Evolutionary conservation across 257 asterid genomes (phyloP), one percentile per base, ranked within the genome.

Genomic region (Fraxinus americana): DNA sequence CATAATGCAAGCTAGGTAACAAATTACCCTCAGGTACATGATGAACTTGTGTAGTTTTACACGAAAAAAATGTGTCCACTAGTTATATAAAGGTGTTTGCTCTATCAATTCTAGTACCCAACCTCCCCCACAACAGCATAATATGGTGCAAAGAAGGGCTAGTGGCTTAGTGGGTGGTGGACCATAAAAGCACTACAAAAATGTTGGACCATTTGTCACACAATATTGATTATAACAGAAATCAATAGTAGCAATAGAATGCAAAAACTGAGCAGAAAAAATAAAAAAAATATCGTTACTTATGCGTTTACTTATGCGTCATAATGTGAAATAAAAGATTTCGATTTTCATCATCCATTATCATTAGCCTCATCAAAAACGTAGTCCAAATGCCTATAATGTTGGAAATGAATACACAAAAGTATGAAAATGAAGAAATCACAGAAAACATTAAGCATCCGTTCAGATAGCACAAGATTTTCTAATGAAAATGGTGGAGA

Each of bases 111-210:
- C 39, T 36, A 41, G 38, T 29, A 66, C 45, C 80, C 72, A 77
- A 67, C 75, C 72, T 73, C 67, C 71, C 45, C 52, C 50, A 67
- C 63, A 71, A 76, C 45, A 76, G 69, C 54, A 48, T 66, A 71
- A 52, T 59, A 52, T 71, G 76, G 78, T 66, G 78, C 71, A 73
- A 70, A 66, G 43, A 73, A 10, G 34, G 74, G 43, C 23, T 72
- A 79, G 86, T 86, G 90, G 87, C 17, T 63, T 63, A 25, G 68
- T 63, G 68, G 61, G 16, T 30, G 73, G 86, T 87, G 88, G 88
- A 84, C 90, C 88, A 80, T 74, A 39, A 72, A 63, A 7, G 83
- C 87, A 87, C 85, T 78, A 82, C 82, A 59, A 76, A 48, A 38
- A 34, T 78, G 81, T 78, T 78, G 84, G 87, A 80, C 85, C 87